These are phyloP conservation scores for Shiraia bambusicola DNA, from an alignment of 2,329 filamentous ascomycete species.

Conservation along the genomic window DNA sequence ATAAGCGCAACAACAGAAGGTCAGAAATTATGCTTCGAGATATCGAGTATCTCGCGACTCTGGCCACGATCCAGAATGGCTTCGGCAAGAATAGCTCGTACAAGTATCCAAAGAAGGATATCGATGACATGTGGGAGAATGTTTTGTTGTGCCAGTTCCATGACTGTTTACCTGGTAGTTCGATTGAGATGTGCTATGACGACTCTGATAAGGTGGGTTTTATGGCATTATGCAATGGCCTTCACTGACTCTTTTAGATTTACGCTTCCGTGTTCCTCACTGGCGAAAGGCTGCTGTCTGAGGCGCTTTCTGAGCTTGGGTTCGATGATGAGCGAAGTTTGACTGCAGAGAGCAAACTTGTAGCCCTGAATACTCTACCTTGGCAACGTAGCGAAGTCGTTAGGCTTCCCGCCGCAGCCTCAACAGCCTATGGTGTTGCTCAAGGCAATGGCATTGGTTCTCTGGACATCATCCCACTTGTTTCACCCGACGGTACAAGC, in stretches of 20 bases:
- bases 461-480: slow-evolving; percentile 37
- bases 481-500: slow-evolving; percentile 25
- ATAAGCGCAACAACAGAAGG: slow-evolving; percentile 90
- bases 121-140: slow-evolving; percentile 94
- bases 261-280: slow-evolving; percentile 82
- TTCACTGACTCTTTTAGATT: slow-evolving; percentile 49
- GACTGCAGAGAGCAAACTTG: slow-evolving; percentile 49
- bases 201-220: slow-evolving; percentile 73
- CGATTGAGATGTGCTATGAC: slow-evolving; percentile 97
- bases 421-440: slow-evolving; percentile 44
- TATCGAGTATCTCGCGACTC: slow-evolving; percentile 81
- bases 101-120: slow-evolving; percentile 89
- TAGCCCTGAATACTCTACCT: slow-evolving; percentile 81
- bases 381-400: slow-evolving; percentile 80
- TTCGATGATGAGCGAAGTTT: slow-evolving; percentile 52
- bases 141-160: slow-evolving; percentile 95
- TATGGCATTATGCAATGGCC: not conserved
- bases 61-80: slow-evolving; percentile 72
- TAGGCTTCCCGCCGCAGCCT: slow-evolving; percentile 52
- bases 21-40: slow-evolving; percentile 83
- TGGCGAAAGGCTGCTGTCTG: slow-evolving; percentile 69
- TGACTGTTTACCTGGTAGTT: slow-evolving; percentile 91
- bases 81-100: slow-evolving; percentile 56
- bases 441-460: slow-evolving; percentile 49
- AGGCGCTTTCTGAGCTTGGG: slow-evolving; percentile 68